Evolutionary conservation across 2,329 filamentous ascomycete genomes (phyloP).

Genomic region (Curvularia verruculosa): DNA sequence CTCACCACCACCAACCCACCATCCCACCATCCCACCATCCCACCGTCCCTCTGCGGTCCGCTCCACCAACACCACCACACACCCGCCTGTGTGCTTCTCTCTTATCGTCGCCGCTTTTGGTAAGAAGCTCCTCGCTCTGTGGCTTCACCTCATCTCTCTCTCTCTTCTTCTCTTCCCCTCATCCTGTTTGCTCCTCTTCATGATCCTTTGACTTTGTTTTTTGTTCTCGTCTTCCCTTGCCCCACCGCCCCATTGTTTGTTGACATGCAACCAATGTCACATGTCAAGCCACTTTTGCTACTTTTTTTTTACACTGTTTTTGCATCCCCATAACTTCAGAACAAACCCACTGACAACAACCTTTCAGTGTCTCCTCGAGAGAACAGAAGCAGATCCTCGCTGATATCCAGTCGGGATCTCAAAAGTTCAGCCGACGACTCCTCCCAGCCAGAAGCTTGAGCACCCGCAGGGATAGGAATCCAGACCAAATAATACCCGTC

Average conservation of each 20-base stretch:
- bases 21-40: background rate
- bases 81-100: background rate
- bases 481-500: constrained; percentile 37
- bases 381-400: constrained; percentile 50
- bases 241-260: background rate
- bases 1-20: constrained; percentile 14
- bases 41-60: constrained; percentile 10
- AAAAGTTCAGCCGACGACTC: constrained; percentile 46
- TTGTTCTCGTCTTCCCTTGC: constrained; percentile 5
- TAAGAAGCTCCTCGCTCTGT: constrained; percentile 8
- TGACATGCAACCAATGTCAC: constrained; percentile 1
- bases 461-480: constrained; percentile 32
- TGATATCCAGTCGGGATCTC: constrained; percentile 47
- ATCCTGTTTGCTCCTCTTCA: background rate
- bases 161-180: no score
- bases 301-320: no score
- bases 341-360: constrained; percentile 15
- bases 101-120: constrained; percentile 14
- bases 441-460: constrained; percentile 25
- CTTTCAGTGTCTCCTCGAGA: constrained; percentile 39
- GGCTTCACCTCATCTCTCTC: background rate
- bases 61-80: constrained; percentile 5
- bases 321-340: constrained; percentile 5
- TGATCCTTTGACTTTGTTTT: constrained; percentile 4
- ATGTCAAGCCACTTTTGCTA: constrained; percentile 8